Evolutionary conservation across 2,329 filamentous ascomycete species (phyloP).

Genomic region (Thelonectria olida): DNA sequence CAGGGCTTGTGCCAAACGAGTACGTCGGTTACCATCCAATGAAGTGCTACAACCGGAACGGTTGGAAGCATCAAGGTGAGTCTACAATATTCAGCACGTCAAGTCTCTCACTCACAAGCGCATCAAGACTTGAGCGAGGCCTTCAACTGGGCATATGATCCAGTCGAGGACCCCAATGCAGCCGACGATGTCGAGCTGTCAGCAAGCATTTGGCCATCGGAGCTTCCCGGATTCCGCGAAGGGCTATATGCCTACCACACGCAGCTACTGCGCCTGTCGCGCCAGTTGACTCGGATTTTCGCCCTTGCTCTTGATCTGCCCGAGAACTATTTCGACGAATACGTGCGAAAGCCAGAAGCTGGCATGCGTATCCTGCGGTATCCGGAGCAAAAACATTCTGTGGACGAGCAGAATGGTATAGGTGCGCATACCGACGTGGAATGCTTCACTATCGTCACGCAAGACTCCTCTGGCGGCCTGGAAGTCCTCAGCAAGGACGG

Average conservation of each 20-base stretch:
- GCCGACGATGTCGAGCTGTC: slow-evolving; percentile 37
- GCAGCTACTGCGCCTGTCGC: slow-evolving; percentile 46
- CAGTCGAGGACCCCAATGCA: slow-evolving; percentile 39
- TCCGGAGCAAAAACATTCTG: slow-evolving; percentile 41
- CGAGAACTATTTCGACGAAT: slow-evolving; percentile 52
- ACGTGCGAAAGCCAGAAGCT: slow-evolving; percentile 43
- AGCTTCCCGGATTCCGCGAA: slow-evolving; percentile 47
- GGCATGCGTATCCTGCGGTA: slow-evolving; percentile 53
- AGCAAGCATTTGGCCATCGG: slow-evolving; percentile 42
- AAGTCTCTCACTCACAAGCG: slow-evolving; percentile 26
- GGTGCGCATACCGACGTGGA: slow-evolving; percentile 59
- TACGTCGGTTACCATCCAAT: too few species aligned
- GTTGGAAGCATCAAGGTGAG: slow-evolving; percentile 48
- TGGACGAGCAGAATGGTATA: slow-evolving; percentile 43
- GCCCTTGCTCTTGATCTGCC: slow-evolving; percentile 51
- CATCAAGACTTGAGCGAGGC: slow-evolving; percentile 44
- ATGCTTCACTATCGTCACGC: slow-evolving; percentile 58
- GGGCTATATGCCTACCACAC: slow-evolving; percentile 40
- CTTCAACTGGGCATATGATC: slow-evolving; percentile 48
- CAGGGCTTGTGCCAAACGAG: slow-evolving; percentile 46
- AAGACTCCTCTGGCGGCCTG: slow-evolving; percentile 54
- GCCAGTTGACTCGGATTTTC: slow-evolving; percentile 50
- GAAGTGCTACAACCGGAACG: slow-evolving; percentile 50
- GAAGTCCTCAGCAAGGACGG: slow-evolving; percentile 55
- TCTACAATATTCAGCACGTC: slow-evolving; percentile 10